Evolutionary conservation across 148 eudicot species (phyloP), one percentile per base, ranked within the genome.

Genomic region (Cornus florida): DNA sequence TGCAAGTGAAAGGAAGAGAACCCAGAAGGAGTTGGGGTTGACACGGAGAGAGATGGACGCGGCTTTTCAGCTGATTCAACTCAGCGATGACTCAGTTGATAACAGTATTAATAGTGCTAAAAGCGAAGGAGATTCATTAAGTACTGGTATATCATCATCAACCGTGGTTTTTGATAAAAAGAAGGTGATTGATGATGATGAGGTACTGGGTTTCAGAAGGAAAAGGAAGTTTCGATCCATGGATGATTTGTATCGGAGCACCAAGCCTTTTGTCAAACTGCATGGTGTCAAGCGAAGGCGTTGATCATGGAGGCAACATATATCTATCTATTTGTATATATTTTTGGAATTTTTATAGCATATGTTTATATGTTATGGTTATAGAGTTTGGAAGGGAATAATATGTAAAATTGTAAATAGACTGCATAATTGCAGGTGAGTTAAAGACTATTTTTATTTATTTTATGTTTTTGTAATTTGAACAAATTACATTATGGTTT

Each of bases 51-150:
- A 86, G 13, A 69, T 82, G 56, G 85, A 84, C 38, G 89, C 87
- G 3, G 89, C 83, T 46, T 41, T 79, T 57, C 85, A 82, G 50
- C 76, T 86, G 69, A 84, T 84, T 74, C 87, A 84, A 50, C 89
- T 86, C 73, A 82, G 80, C 67, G 73, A 83, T 28, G 79, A 83
- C 53, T 74, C 82, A n/a, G 53, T 33, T 28, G 64, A 28, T 6
- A 38, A 76, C 70, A 62, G 4, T 28, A 28, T 28, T 28, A 28
- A 28, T 2, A 53, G 59, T 11, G 16, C 17, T 5, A 53, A 9
- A 14, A 13, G n/a, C 69, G 8, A 68, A 35, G 24, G 57, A 22
- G 70, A 31, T 53, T 53, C 59, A 53, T 11, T 17, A 53, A 53
- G 17, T 53, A 9, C 11, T 50, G 59, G 1, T 53, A 12, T 11